Evolutionary conservation across 805 yeast genomes (phyloP).

Genomic region (Diddensiella caesifluorescens): DNA sequence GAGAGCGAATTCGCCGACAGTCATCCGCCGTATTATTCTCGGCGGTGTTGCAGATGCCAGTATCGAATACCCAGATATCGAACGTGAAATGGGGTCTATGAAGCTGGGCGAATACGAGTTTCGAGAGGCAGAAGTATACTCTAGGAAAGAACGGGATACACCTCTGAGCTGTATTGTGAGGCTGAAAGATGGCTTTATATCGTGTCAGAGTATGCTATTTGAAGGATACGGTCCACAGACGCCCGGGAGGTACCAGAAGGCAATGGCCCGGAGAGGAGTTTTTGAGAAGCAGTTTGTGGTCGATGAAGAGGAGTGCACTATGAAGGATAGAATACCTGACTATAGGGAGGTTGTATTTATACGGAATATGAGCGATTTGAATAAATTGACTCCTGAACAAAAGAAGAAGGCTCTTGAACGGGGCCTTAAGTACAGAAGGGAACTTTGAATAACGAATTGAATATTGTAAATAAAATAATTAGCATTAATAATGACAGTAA

Average conservation of each 20-base stretch:
- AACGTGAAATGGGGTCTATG: background rate
- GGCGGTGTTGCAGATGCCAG: conserved; percentile 4
- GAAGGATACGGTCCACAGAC: background rate
- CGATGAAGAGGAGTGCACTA: conserved; percentile 2
- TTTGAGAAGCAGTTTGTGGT: conserved; percentile 1
- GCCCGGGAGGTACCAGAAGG: background rate
- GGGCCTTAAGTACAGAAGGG: no score
- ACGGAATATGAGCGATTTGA: no score
- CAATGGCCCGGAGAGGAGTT: conserved; percentile 4
- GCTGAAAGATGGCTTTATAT: background rate
- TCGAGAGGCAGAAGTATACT: background rate
- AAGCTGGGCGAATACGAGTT: conserved; percentile 8
- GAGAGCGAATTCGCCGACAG: background rate
- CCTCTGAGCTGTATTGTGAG: background rate
- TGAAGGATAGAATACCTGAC: background rate
- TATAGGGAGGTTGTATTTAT: no score
- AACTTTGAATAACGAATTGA: no score
- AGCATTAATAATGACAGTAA: background rate
- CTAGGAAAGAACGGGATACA: background rate
- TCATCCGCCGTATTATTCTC: background rate
- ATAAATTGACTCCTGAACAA: no score
- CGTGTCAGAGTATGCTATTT: background rate
- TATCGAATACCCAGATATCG: conserved; percentile 2
- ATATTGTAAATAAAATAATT: conserved; percentile 1
- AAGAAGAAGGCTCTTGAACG: no score